Percentiles rank a stretch among this genome's conserved stretches.
phyloP scores from a whole-genome alignment of 164 flowering plant genomes.

The Hamamelis virginiana region DNA sequence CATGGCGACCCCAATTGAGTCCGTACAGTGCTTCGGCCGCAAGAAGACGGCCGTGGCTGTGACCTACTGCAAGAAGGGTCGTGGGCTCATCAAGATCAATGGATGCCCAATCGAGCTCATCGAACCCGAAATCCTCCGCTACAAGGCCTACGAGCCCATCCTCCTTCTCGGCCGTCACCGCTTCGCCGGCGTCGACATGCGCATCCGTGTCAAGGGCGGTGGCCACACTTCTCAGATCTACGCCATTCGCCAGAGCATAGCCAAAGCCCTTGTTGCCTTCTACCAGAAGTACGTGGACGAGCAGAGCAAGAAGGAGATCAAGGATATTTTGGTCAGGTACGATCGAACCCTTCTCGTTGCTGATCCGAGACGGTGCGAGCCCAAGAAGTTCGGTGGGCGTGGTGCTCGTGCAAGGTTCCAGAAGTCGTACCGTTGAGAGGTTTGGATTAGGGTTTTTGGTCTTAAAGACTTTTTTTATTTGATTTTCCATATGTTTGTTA shows the following conservation, averaged over 20 bases:
- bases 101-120: slow-evolving; percentile 44
- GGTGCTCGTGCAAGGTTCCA: slow-evolving; percentile 52
- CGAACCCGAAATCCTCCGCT: slow-evolving; percentile 51
- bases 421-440: slow-evolving; percentile 45
- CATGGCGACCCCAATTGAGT: slow-evolving; percentile 22
- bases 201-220: slow-evolving; percentile 46
- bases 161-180: slow-evolving; percentile 43
- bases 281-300: slow-evolving; percentile 51
- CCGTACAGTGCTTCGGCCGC: slow-evolving; percentile 32
- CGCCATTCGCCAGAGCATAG: slow-evolving; percentile 43
- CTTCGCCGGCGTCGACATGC: slow-evolving; percentile 46
- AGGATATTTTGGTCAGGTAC: slow-evolving; percentile 40
- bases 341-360: slow-evolving; percentile 47
- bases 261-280: slow-evolving; percentile 44
- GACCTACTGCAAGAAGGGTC: slow-evolving; percentile 45
- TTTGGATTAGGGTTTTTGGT: not conserved
- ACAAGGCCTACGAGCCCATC: slow-evolving; percentile 45
- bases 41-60: slow-evolving; percentile 54
- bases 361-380: slow-evolving; percentile 45
- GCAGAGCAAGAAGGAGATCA: slow-evolving; percentile 47
- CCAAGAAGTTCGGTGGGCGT: slow-evolving; percentile 53
- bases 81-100: slow-evolving; percentile 40
- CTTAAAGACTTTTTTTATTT: too few relatives aligned
- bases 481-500: too few relatives aligned
- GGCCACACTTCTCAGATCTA: slow-evolving; percentile 53